A percentile compares a stretch with the other conserved stretches of the same genome.
Evolutionary conservation across 1,284 basidiomycete genomes (phyloP).

Genomic region (Ustilago hordei): DNA sequence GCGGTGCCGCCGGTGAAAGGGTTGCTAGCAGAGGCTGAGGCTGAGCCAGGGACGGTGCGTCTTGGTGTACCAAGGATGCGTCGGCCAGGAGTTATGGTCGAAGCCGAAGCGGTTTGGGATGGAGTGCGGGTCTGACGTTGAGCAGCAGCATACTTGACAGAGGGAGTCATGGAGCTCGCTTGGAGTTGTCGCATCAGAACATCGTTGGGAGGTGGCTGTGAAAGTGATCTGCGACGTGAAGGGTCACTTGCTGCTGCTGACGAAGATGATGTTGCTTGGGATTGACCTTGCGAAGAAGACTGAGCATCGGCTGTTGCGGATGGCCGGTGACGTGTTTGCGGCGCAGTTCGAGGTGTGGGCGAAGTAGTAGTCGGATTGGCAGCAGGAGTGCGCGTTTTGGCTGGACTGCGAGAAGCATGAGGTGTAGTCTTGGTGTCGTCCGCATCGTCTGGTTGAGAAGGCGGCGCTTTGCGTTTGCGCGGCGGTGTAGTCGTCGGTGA

Average conservation of each 20-base stretch:
- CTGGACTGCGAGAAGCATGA: slow-evolving; percentile 20
- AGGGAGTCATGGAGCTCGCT: slow-evolving; percentile 31
- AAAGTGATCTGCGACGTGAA: slow-evolving; percentile 38
- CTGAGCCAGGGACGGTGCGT: slow-evolving; percentile 12
- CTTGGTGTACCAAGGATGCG: slow-evolving; percentile 44
- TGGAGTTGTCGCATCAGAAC: slow-evolving; percentile 45
- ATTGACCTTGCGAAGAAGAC: slow-evolving; percentile 2
- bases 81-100: slow-evolving; percentile 31
- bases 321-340: slow-evolving; percentile 12
- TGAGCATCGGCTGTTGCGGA: slow-evolving; percentile 11
- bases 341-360: slow-evolving; percentile 38
- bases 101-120: slow-evolving; percentile 10
- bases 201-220: slow-evolving; percentile 52
- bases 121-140: slow-evolving; percentile 29
- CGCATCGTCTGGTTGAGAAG: slow-evolving; percentile 10
- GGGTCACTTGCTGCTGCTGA: slow-evolving; percentile 12
- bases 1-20: slow-evolving; percentile 10
- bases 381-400: slow-evolving; percentile 23
- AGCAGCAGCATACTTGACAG: slow-evolving; percentile 29
- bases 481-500: slow-evolving; percentile 23
- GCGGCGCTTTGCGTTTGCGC: slow-evolving; percentile 29
- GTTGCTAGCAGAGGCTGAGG: slow-evolving; percentile 19
- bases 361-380: slow-evolving; percentile 3
- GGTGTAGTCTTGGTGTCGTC: slow-evolving; percentile 29
- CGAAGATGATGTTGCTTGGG: slow-evolving; percentile 4